Evolutionary conservation across 2,329 filamentous ascomycete species (phyloP), one percentile per base, ranked within the genome.

Genomic region (Trichoderma atroviride): DNA sequence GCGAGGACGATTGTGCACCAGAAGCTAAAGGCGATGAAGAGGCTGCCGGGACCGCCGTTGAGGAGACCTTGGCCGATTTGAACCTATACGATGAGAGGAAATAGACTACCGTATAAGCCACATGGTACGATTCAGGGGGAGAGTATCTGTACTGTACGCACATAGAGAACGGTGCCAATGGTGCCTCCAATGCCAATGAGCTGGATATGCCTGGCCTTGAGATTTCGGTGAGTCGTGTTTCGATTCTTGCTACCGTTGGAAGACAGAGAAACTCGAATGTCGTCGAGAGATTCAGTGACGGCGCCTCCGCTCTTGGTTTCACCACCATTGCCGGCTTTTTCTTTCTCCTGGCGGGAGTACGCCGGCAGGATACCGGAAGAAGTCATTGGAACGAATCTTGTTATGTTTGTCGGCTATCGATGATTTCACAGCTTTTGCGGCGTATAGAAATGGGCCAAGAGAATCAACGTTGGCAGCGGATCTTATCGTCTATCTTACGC

Each of bases 181-280:
- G 88, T 89, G 0, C 88, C 88, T 50, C 88, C 88, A 69, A 90
- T 90, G 37, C 85, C 88, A 74, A 88, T 87, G 37, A 88, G 79
- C 74, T 88, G 86, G 57, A 88, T 87, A 72, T 88, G 86, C 1
- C 86, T 83, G 27, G 84, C 78, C 75, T 87, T 87, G 71, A 88
- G 82, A 69, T 78, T 83, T 58, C 86, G 83, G 62, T 87, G 84
- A 1, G 85, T 87, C 10, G 81, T 74, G 70, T 85, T 83, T 22
- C 71, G 66, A 16, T 71, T 74, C 50, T 70, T 37, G n/a, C 61
- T 67, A 43, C 68, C 69, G 37, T 67, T 70, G 22, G 71, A 71
- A 24, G 71, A 71, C 24, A 75, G 35, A 9, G 74, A 75, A 22
- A 68, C 61, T 3, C 71, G 72, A 40, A 61, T 67, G 55, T 56